A percentile compares a stretch with the other conserved stretches of the same genome.
phyloP scores from a whole-genome alignment of 257 asterid species.

The Solanum dulcamara region DNA sequence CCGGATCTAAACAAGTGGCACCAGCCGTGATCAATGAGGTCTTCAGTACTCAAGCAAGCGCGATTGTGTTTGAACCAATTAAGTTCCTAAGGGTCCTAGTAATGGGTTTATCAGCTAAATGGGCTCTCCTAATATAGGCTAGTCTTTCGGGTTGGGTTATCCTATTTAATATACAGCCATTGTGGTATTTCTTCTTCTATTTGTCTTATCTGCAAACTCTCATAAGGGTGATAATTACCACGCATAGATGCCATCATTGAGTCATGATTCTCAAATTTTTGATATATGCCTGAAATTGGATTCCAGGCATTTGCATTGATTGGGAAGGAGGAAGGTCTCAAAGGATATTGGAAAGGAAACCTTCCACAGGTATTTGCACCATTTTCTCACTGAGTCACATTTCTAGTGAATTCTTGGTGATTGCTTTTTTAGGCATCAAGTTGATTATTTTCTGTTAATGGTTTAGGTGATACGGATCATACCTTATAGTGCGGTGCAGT shows the following conservation, averaged over 20 bases:
- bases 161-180: neutral
- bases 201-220: neutral
- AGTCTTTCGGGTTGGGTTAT: neutral
- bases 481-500: conserved; percentile 92
- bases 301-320: conserved; percentile 65
- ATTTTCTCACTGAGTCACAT: conserved; percentile 1
- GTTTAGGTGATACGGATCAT: conserved; percentile 85
- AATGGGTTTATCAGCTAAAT: neutral
- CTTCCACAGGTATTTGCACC: conserved; percentile 71
- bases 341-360: conserved; percentile 98
- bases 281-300: neutral
- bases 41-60: neutral
- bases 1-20: neutral
- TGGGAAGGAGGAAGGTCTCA: conserved; percentile 76
- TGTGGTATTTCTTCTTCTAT: neutral
- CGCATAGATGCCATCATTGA: neutral
- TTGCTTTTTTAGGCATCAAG: neutral
- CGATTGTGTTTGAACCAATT: neutral
- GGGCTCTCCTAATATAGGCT: neutral
- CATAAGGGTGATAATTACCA: neutral
- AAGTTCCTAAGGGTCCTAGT: neutral
- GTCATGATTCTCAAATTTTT: neutral
- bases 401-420: neutral
- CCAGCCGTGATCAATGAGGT: neutral
- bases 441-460: conserved; percentile 1